phyloP scores from a whole-genome alignment of 345 rosid genomes.

The Sonneratia alba region DNA sequence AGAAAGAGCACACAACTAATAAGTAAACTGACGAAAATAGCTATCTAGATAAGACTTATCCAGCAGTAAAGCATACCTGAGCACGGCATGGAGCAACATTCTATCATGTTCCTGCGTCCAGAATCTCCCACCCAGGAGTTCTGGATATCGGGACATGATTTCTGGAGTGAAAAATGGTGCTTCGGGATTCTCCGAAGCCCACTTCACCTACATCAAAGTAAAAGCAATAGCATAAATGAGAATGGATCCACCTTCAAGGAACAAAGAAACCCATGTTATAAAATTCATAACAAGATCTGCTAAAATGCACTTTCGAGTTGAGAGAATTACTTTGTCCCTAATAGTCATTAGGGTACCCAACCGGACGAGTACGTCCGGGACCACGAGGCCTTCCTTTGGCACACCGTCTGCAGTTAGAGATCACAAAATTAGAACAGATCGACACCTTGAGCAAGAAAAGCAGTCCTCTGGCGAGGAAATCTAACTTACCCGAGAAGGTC shows the following conservation, averaged over 20 bases:
- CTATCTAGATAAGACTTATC: background rate
- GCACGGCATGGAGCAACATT: conserved; percentile 61
- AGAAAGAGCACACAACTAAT: background rate
- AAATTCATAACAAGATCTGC: background rate
- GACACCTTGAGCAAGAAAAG: background rate
- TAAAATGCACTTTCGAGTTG: conserved; percentile 1
- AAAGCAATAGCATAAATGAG: background rate
- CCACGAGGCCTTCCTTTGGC: conserved; percentile 96
- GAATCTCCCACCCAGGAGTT: conserved; percentile 65
- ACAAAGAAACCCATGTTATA: background rate
- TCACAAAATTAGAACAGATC: conserved; percentile 5
- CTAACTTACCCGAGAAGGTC: conserved; percentile 54
- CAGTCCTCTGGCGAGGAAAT: background rate
- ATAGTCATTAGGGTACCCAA: conserved; percentile 57
- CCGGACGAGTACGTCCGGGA: conserved; percentile 76
- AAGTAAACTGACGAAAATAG: background rate
- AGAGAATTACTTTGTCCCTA: conserved; percentile 59
- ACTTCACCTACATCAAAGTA: conserved; percentile 38
- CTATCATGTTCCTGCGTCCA: conserved; percentile 95
- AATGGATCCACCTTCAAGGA: background rate
- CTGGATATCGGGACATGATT: conserved; percentile 58
- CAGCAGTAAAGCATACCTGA: conserved; percentile 45
- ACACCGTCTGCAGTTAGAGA: conserved; percentile 72
- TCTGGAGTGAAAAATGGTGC: conserved; percentile 52
- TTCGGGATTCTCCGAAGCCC: conserved; percentile 42